Percentiles rank a stretch among this genome's conserved stretches.
Conservation (phyloP, 2,329 filamentous ascomycete genomes). For the Westerdykella aurantiaca region DNA sequence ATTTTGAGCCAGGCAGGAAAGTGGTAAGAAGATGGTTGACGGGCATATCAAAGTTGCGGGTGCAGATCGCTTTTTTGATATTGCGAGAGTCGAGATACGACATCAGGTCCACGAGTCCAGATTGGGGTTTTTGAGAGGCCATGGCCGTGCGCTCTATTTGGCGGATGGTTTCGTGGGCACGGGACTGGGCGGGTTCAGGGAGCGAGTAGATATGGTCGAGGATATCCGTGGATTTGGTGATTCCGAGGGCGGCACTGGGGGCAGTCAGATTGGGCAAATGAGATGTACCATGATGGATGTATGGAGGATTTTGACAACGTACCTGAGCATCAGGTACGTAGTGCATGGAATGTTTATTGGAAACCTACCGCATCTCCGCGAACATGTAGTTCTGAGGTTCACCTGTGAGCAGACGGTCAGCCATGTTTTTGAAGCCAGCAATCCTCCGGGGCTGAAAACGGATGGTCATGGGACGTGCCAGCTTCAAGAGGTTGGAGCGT, state of each 20-base stretch:
- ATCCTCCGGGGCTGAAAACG: no score
- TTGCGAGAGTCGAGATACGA: constrained; percentile 64
- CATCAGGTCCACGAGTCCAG: constrained; percentile 74
- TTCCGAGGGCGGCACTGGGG: constrained; percentile 57
- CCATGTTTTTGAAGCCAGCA: no score
- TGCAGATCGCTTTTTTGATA: constrained; percentile 80
- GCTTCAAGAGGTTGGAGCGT: no score
- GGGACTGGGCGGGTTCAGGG: constrained; percentile 54
- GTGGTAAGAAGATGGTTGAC: constrained; percentile 68
- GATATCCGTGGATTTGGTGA: constrained; percentile 71
- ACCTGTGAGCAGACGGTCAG: constrained; percentile 43
- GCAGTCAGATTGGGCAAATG: not conserved
- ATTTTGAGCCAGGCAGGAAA: constrained; percentile 63
- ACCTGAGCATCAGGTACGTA: not conserved
- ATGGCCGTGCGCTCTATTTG: constrained; percentile 77
- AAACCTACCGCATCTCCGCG: constrained; percentile 63
- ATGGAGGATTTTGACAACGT: not conserved
- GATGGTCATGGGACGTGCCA: not conserved
- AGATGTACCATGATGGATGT: not conserved
- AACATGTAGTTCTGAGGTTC: constrained; percentile 97
- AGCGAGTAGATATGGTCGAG: constrained; percentile 80
- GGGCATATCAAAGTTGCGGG: constrained; percentile 69
- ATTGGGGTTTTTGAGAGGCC: constrained; percentile 71
- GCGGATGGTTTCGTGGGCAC: constrained; percentile 68
- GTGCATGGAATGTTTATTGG: not conserved